Base-by-base conservation (phyloP, 2,329 filamentous ascomycete genomes). In the Achaetomium macrosporum region DNA sequence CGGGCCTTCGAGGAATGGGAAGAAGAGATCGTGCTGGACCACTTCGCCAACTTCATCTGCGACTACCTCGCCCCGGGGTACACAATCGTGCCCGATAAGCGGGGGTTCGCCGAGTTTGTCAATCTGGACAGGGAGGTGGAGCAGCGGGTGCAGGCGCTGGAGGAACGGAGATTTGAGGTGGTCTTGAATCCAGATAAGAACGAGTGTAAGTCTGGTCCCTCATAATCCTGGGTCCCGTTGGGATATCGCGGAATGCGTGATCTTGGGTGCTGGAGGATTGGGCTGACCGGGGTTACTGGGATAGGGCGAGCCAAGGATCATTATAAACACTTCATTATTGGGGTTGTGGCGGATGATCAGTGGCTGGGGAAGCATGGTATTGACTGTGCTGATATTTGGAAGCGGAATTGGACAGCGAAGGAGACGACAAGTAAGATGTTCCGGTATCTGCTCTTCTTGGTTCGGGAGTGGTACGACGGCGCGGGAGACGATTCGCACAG, bases 271-370 rank as follows among this genome's bases (percentile, higher is more conserved):
- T n/a, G n/a, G n/a, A n/a, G n/a, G 33, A 35, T 11, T 42, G 17
- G n/a, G 12, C 40, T 16, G 12, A 17, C 39, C 5, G 20, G 5
- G 2, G 10, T 30, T 13, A 7, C 5, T 29, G 41, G 20, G 7
- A 35, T 10, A 15, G 30, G 55, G 51, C 43, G 51, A 1, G 51
- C 45, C 1, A 47, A 35, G 30, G 51, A 57, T 10, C 55, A 57
- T 19, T 57, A 57, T 33, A 57, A 57, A 37, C 47, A 57, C 17
- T 57, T 57, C 17, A 47, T 57, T 5, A 37, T 57, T 17, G 42
- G 55, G 1, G 48, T 57, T 6, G 48, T 54, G 33, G 47, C 55
- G 9, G 55, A 57, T 17, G 55, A 57, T n/a, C 19, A 10, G 29
- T 57, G 51, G 51, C n/a, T 54, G 9, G 44, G 31, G 3, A 42